Percentiles rank a stretch among this genome's conserved stretches.
Evolutionary conservation across 2,329 filamentous ascomycete species (phyloP).

Genomic region (Escovopsis sp.): DNA sequence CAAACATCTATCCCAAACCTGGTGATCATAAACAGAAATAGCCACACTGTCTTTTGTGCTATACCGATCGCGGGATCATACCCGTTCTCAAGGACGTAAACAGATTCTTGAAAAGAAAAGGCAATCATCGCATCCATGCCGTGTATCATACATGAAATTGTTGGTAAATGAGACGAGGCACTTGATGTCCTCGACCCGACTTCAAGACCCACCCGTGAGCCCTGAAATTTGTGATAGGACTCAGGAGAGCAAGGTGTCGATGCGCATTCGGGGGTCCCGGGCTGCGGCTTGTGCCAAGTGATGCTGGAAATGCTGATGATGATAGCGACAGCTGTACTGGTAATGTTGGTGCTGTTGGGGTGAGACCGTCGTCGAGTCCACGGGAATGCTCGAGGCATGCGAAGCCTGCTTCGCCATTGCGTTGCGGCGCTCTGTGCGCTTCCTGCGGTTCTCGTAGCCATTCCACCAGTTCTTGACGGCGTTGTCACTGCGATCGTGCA

Average conservation of each 20-base stretch:
- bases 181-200: background rate
- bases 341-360: background rate
- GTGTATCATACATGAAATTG: background rate
- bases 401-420: constrained; percentile 11
- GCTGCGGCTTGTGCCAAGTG: constrained; percentile 7
- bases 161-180: background rate
- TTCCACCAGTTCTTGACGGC: constrained; percentile 89
- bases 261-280: too few species aligned
- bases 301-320: constrained; percentile 1
- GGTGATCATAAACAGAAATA: too few species aligned
- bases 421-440: constrained; percentile 29
- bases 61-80: background rate
- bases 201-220: too few species aligned
- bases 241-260: too few species aligned
- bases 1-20: background rate
- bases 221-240: too few species aligned
- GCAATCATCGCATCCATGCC: background rate
- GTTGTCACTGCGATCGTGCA: constrained; percentile 82
- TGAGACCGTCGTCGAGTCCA: too few species aligned
- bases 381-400: background rate
- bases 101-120: background rate
- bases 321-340: background rate
- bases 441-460: constrained; percentile 72
- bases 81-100: background rate
- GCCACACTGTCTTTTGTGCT: background rate